Base-by-base conservation (phyloP, 1,139 yeast genomes). In the Blastobotrys persicus region DNA sequence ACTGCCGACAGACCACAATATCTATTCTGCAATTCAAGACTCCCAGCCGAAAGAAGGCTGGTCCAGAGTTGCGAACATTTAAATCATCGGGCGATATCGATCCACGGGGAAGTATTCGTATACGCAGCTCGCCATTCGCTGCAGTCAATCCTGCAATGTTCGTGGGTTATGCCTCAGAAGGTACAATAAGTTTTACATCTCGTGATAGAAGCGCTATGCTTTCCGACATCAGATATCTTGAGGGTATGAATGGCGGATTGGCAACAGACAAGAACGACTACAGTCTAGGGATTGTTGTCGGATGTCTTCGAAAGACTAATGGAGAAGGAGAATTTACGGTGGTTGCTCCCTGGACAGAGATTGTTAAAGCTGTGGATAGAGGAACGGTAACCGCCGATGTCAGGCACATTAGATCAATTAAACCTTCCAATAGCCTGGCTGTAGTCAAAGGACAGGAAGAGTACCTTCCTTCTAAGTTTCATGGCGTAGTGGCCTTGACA, bases 201-300 rank as follows among this genome's bases (percentile, higher is more conserved):
- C 43, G 47, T 11, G 43, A 35, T 17, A 33, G 46, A 6, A 41
- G 45, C 13, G 62, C 71, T 7, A 74, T 72, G 51, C 65, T 83
- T 4, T 66, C 77, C 17, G 91, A 84, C 59, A 63, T 74, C 2
- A 73, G 78, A 55, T 84, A 75, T 57, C 61, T 84, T 50, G 88
- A 83, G 44, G 83, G 84, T 53, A 80, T 80, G 77, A 72, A 74
- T n/a, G 89, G 89, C 1, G 85, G 82, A 0, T 53, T 75, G 2
- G 85, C 72, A 1, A 47, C 40, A 34, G 46, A 18, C 20, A 43
- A 39, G 45, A 34, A 2, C 47, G 41, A 20, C 20, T 26, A 33
- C n/a, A 33, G 42, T 12, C 18, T 74, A 2, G 91, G 89, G 0
- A 59, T 84, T 33, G 75, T 83, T 0, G 64, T 75, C 49, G 86